Conservation (phyloP, 192 early-diverging fungal genomes). For the Chytriomyces confervae region DNA sequence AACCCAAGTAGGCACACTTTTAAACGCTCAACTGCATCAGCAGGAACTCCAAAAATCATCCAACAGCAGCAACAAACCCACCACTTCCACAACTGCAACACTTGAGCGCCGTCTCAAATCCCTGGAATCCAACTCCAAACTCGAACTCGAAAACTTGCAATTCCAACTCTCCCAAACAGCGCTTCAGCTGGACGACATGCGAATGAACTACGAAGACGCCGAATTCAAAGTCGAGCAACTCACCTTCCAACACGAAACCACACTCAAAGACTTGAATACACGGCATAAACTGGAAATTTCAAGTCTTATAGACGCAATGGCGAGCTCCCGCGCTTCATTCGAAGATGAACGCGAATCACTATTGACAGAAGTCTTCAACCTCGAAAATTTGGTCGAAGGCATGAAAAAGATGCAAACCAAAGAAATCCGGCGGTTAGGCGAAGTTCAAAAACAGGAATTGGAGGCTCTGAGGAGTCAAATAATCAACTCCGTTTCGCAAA, state of each 20-base stretch:
- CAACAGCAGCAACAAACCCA: neutral
- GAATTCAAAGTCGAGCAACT: conserved; percentile 2
- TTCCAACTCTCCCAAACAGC: neutral
- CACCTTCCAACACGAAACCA: conserved; percentile 3
- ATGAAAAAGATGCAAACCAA: conserved; percentile 3
- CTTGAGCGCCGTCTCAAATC: conserved; percentile 3
- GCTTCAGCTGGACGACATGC: neutral
- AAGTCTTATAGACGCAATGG: conserved; percentile 7
- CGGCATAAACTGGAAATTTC: conserved; percentile 14
- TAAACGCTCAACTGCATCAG: neutral
- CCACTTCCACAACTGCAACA: neutral
- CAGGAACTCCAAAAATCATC: neutral
- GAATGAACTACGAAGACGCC: conserved; percentile 19
- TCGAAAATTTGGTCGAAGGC: neutral
- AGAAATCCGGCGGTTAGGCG: neutral
- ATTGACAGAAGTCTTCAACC: conserved; percentile 10
- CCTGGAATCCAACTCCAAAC: conserved; percentile 1
- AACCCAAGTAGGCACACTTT: neutral
- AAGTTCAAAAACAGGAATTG: neutral
- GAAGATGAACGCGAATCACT: conserved; percentile 13
- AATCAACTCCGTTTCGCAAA: neutral
- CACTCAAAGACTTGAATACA: neutral
- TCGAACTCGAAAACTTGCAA: conserved; percentile 4
- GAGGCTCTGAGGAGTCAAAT: neutral
- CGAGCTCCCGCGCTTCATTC: neutral